A percentile compares a stretch with the other conserved stretches of the same genome.
Conservation (phyloP, 345 rosid species). For the Salix brachista region DNA sequence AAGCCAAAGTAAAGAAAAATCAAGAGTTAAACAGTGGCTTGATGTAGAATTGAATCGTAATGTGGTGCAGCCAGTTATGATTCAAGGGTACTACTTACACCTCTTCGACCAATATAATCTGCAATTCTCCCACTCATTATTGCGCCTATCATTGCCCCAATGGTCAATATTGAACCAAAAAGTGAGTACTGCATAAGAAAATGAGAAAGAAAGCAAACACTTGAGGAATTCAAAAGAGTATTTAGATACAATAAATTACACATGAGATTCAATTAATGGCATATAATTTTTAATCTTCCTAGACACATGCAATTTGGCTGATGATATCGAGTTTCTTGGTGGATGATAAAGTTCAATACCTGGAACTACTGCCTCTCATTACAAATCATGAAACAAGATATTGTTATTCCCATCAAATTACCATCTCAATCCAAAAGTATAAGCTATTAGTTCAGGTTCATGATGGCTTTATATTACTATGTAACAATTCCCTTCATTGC, state of each 20-base stretch:
- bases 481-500: too few relatives aligned
- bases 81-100: slow-evolving; percentile 33
- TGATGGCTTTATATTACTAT: too few relatives aligned
- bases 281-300: neutral
- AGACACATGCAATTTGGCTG: neutral
- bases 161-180: slow-evolving; percentile 69
- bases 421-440: too few relatives aligned
- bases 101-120: slow-evolving; percentile 64
- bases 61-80: neutral
- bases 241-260: too few relatives aligned
- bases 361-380: too few relatives aligned
- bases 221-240: neutral
- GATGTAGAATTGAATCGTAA: neutral
- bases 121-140: slow-evolving; percentile 62
- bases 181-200: slow-evolving; percentile 53
- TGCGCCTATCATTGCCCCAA: slow-evolving; percentile 87
- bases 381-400: too few relatives aligned
- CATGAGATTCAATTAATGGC: neutral
- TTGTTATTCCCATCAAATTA: too few relatives aligned
- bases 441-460: too few relatives aligned
- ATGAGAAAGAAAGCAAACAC: neutral
- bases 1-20: slow-evolving; percentile 1
- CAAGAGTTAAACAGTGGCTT: neutral
- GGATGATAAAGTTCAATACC: too few relatives aligned
- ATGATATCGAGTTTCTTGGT: too few relatives aligned